Evolutionary conservation across 2,329 filamentous ascomycete genomes (phyloP).

Genomic region (Aspergillus spinulosporus): DNA sequence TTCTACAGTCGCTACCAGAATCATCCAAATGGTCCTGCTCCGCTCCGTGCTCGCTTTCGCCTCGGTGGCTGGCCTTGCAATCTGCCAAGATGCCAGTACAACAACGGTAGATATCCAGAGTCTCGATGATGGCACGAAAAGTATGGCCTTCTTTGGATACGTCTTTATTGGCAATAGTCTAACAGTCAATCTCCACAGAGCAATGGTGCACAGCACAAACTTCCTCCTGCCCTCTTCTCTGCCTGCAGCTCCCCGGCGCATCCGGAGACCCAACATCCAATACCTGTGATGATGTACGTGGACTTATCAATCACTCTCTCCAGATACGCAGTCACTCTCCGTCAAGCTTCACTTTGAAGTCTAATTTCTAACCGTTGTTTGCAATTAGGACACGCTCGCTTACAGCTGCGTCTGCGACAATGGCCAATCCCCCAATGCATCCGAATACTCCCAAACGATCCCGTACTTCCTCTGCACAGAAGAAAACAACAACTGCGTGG

Average conservation of each 20-base stretch:
- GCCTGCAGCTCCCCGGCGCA: slow-evolving; percentile 42
- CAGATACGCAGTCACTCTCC: not conserved
- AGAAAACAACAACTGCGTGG: slow-evolving; percentile 57
- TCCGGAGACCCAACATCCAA: slow-evolving; percentile 38
- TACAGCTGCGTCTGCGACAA: slow-evolving; percentile 60
- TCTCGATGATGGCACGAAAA: slow-evolving; percentile 37
- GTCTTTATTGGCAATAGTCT: not conserved
- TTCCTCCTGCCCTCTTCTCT: slow-evolving; percentile 47
- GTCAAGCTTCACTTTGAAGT: not conserved
- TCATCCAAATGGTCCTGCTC: slow-evolving; percentile 27
- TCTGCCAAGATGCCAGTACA: slow-evolving; percentile 29
- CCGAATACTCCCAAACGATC: slow-evolving; percentile 63
- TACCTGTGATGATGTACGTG: slow-evolving; percentile 42
- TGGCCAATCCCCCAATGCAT: slow-evolving; percentile 57
- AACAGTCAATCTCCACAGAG: slow-evolving; percentile 28
- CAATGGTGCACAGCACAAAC: slow-evolving; percentile 47
- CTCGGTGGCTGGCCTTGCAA: slow-evolving; percentile 32
- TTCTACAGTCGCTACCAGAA: slow-evolving; percentile 6
- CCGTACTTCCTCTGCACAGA: slow-evolving; percentile 63
- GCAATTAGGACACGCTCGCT: slow-evolving; percentile 46
- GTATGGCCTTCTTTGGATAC: slow-evolving; percentile 27
- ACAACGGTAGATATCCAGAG: slow-evolving; percentile 38
- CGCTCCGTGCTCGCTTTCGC: slow-evolving; percentile 36
- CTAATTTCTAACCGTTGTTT: slow-evolving; percentile 4
- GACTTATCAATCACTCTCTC: not conserved